A percentile compares a stretch with the other conserved stretches of the same genome.
Conservation (phyloP, 1,284 basidiomycete genomes). For the Amylostereum areolatum region DNA sequence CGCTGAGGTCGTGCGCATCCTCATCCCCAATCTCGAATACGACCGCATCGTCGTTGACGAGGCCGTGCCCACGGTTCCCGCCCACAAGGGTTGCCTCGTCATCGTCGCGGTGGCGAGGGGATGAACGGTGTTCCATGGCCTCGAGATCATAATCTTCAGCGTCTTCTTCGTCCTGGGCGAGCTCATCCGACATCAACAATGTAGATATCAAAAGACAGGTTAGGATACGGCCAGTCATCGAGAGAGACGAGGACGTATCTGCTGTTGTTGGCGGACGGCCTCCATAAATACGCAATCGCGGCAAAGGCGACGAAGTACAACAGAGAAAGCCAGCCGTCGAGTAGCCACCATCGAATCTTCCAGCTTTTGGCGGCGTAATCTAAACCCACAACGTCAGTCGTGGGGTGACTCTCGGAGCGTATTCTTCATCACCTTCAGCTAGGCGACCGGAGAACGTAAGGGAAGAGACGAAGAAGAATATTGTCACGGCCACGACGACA, state of each 20-base stretch:
- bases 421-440: slow-evolving; percentile 62
- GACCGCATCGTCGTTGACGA: slow-evolving; percentile 62
- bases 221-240: slow-evolving; percentile 1
- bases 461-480: slow-evolving; percentile 91
- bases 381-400: slow-evolving; percentile 20
- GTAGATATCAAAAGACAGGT: slow-evolving; percentile 37
- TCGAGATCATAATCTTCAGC: slow-evolving; percentile 91
- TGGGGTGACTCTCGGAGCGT: neutral
- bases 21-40: slow-evolving; percentile 94
- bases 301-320: slow-evolving; percentile 81
- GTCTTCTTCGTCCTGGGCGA: slow-evolving; percentile 86
- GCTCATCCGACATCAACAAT: slow-evolving; percentile 80
- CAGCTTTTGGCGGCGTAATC: slow-evolving; percentile 94
- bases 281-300: slow-evolving; percentile 87
- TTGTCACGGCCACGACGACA: slow-evolving; percentile 77
- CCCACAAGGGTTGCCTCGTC: slow-evolving; percentile 68
- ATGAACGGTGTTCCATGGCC: slow-evolving; percentile 51
- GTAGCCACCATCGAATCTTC: slow-evolving; percentile 90
- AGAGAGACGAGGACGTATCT: slow-evolving; percentile 49
- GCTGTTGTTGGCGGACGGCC: slow-evolving; percentile 89
- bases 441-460: slow-evolving; percentile 87
- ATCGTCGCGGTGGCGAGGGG: slow-evolving; percentile 48
- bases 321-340: slow-evolving; percentile 92
- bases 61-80: slow-evolving; percentile 41
- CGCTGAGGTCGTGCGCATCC: slow-evolving; percentile 49